Evolutionary conservation across 2,329 filamentous ascomycete species (phyloP).

Genomic region (Xenoacremonium recifei): DNA sequence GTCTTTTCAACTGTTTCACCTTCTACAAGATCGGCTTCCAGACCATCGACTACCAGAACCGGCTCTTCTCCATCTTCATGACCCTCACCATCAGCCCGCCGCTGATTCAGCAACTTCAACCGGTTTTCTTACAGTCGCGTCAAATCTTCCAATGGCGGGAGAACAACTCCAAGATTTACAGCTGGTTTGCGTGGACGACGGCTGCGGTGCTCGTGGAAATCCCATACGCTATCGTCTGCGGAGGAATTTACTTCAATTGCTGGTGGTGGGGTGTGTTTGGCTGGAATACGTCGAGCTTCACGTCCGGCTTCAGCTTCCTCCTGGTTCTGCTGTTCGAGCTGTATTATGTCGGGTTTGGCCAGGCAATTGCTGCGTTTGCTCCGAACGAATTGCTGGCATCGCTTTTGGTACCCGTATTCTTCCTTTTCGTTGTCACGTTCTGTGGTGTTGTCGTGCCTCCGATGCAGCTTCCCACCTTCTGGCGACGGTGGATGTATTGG

Average conservation of each 20-base stretch:
- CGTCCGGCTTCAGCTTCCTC: constrained; percentile 61
- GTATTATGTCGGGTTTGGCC: constrained; percentile 64
- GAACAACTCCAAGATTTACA: constrained; percentile 76
- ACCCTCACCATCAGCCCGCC: constrained; percentile 72
- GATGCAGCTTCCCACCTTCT: constrained; percentile 57
- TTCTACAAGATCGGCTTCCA: constrained; percentile 62
- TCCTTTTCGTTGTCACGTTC: constrained; percentile 68
- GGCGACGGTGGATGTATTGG: constrained; percentile 65
- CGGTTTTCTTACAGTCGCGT: constrained; percentile 64
- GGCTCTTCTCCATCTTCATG: constrained; percentile 76
- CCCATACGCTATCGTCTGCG: constrained; percentile 66
- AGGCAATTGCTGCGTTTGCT: constrained; percentile 64
- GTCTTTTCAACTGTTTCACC: constrained; percentile 69
- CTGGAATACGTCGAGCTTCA: constrained; percentile 50
- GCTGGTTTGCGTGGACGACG: constrained; percentile 68
- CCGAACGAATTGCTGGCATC: constrained; percentile 67
- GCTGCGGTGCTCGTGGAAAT: constrained; percentile 67
- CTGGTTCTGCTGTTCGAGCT: constrained; percentile 65
- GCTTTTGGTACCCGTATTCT: constrained; percentile 66
- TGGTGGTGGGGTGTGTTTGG: constrained; percentile 59
- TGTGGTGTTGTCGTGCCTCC: constrained; percentile 69
- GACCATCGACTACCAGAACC: constrained; percentile 64
- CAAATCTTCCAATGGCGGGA: constrained; percentile 71
- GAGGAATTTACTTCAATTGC: constrained; percentile 46
- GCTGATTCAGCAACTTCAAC: constrained; percentile 75